Evolutionary conservation across 306 rosid genomes (phyloP).

Genomic region (Ammopiptanthus mongolicus): DNA sequence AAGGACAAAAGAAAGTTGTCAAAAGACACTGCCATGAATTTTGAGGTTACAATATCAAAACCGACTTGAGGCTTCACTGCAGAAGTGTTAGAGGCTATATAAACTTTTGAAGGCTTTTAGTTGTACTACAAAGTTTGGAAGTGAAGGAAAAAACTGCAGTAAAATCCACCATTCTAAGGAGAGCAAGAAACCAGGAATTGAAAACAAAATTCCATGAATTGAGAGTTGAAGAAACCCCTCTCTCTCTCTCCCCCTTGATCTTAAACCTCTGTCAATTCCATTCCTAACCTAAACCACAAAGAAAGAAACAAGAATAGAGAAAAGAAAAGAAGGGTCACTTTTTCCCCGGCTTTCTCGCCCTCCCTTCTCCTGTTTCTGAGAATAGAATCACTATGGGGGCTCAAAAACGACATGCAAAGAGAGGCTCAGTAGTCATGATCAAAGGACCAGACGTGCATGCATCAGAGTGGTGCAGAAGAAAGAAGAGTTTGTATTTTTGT

Average conservation of each 20-base stretch:
- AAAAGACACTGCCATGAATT: slow-evolving; percentile 19
- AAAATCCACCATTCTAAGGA: slow-evolving; percentile 17
- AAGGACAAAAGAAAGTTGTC: slow-evolving; percentile 11
- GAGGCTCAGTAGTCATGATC: slow-evolving; percentile 50
- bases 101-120: background rate
- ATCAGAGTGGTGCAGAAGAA: slow-evolving; percentile 39
- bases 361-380: slow-evolving; percentile 12
- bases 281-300: background rate
- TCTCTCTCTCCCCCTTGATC: background rate
- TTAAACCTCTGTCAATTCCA: slow-evolving; percentile 35
- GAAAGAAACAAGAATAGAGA: background rate
- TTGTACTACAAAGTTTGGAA: background rate
- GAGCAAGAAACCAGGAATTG: slow-evolving; percentile 24
- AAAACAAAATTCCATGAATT: slow-evolving; percentile 27
- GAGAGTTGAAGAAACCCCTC: background rate
- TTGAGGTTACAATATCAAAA: background rate
- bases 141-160: slow-evolving; percentile 10
- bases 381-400: slow-evolving; percentile 37
- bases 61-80: background rate
- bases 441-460: slow-evolving; percentile 65
- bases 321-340: slow-evolving; percentile 9
- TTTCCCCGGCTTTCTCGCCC: slow-evolving; percentile 53
- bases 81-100: background rate
- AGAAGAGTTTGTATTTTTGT: slow-evolving; percentile 46
- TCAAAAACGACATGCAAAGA: slow-evolving; percentile 51